These are phyloP conservation scores for Yarrowia deformans DNA, from an alignment of 805 yeast genomes.

Conservation along the genomic window DNA sequence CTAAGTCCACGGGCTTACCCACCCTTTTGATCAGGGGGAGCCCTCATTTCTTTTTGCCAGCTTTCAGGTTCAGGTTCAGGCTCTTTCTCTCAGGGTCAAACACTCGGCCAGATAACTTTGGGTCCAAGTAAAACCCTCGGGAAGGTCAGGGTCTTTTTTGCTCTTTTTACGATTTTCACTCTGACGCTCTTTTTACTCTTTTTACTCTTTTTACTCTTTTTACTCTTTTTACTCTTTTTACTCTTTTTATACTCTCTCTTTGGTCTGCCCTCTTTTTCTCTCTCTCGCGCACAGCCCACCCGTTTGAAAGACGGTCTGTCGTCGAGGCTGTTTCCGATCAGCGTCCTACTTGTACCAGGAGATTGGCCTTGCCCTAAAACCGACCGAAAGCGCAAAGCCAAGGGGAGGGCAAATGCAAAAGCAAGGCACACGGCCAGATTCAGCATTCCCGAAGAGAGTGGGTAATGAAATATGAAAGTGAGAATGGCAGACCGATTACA, in stretches of 20 bases:
- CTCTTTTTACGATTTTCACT: too few relatives aligned
- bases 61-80: background rate
- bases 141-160: slow-evolving; percentile 15
- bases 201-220: too few relatives aligned
- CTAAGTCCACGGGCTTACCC: slow-evolving; percentile 8
- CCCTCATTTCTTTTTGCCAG: slow-evolving; percentile 10
- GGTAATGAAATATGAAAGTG: too few relatives aligned
- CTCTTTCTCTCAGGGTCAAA: background rate
- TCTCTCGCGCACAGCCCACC: slow-evolving; percentile 30
- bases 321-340: background rate
- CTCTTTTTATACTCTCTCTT: too few relatives aligned
- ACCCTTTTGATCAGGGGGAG: slow-evolving; percentile 2
- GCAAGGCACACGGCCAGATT: background rate
- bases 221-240: too few relatives aligned
- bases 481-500: too few relatives aligned
- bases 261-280: too few relatives aligned
- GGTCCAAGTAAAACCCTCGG: slow-evolving; percentile 23
- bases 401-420: background rate
- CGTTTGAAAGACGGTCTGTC: background rate
- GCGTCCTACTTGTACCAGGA: too few relatives aligned
- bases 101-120: background rate
- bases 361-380: background rate
- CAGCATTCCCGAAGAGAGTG: background rate
- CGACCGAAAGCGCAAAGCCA: too few relatives aligned
- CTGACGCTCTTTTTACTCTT: too few relatives aligned